phyloP scores from a whole-genome alignment of 208 protist genomes.

The Trichomonas gallinae region DNA sequence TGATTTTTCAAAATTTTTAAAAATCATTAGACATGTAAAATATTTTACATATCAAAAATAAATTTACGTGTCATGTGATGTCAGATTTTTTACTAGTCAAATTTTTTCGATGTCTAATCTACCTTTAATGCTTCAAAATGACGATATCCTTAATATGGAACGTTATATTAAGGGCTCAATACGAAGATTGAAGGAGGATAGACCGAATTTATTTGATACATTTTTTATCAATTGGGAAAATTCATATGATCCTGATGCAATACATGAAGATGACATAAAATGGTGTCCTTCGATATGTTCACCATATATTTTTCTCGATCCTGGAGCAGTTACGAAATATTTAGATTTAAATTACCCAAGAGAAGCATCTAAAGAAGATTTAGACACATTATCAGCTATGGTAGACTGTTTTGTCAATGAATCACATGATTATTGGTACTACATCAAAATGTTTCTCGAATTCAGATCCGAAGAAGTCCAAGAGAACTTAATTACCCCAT shows the following conservation, averaged over 20 bases:
- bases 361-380: not conserved
- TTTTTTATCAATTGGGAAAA: not conserved
- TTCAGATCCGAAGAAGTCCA: not conserved
- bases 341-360: not conserved
- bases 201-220: not conserved
- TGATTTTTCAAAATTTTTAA: too few relatives aligned
- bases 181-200: not conserved
- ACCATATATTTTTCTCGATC: not conserved
- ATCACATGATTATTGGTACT: not conserved
- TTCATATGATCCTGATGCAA: not conserved
- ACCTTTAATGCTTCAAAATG: not conserved
- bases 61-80: too few relatives aligned
- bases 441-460: not conserved
- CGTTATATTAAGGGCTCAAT: not conserved
- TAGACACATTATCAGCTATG: not conserved
- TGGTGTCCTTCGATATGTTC: not conserved
- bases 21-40: too few relatives aligned
- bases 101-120: too few relatives aligned
- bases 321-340: not conserved
- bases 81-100: too few relatives aligned
- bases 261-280: not conserved
- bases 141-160: not conserved
- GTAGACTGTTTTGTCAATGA: not conserved
- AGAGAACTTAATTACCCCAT: not conserved
- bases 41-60: too few relatives aligned